Base-by-base conservation (phyloP, 1,284 basidiomycete species). In the Apiotrichum porosum region DNA sequence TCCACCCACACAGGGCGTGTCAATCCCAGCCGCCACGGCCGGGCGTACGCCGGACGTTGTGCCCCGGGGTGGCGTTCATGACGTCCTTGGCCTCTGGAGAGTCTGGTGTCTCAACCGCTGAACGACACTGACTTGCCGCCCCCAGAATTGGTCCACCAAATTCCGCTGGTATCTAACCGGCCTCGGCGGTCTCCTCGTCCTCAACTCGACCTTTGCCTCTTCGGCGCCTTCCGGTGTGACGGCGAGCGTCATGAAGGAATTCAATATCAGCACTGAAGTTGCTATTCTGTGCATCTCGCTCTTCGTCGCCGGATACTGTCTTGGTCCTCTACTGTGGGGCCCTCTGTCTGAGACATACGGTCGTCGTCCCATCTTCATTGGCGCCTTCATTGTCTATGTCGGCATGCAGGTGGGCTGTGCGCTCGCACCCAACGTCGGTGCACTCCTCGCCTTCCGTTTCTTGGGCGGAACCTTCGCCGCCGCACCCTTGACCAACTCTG, bases 391-490 rank as follows among this genome's bases (percentile, higher is more conserved):
- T 47, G 72, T 81, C 19, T 88, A 86, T 72, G 77, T 78, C 18
- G 79, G 72, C 30, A 59, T 71, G 44, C 81, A 68, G 56, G 74
- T 85, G 24, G 83, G 80, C 17, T 80, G 79, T 44, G 84, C 84
- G 3, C 73, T 86, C 1, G 73, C 81, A 0, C 72, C 76, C 23
- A 86, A 84, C 65, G 80, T 79, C 0, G 80, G 76, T 4, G 72
- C 78, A 0, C 74, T 87, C 44, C 75, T 88, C 33, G 69, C 83
- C 26, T 83, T 86, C 69, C 79, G 85, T 15, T 84, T 87, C 68
- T 63, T 87, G 6, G 78, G 81, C 2, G 84, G 85, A 0, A 76
- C 75, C 3, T 86, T 85, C 54, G 78, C 75, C 24, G 56, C 69
- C 3, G 60, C 65, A 43, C 68, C 77, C 0, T 57, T 79, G 12